Conservation (phyloP, 371 early-diverging fungal species). For the Dichotomocladium elegans region DNA sequence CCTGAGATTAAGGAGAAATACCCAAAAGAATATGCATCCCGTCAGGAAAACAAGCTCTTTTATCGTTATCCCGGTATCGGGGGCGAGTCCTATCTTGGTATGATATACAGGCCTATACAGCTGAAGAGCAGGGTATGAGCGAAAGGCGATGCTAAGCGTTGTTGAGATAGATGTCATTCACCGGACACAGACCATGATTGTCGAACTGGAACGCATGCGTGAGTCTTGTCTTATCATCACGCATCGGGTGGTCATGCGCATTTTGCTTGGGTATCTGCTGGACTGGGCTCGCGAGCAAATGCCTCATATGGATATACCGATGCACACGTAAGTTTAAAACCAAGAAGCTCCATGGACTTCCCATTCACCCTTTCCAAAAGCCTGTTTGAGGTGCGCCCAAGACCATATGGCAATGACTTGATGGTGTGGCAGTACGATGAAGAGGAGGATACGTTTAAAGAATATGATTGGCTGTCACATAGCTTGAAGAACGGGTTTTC, state of each 20-base stretch:
- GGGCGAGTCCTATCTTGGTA: conserved; percentile 71
- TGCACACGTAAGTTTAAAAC: conserved; percentile 43
- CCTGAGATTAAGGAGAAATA: conserved; percentile 63
- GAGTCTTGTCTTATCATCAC: conserved; percentile 73
- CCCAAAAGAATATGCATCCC: conserved; percentile 64
- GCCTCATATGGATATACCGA: conserved; percentile 55
- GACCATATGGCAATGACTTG: conserved; percentile 78
- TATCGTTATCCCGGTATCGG: conserved; percentile 86
- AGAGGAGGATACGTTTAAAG: conserved; percentile 47
- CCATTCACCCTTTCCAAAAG: neutral
- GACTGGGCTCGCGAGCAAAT: conserved; percentile 71
- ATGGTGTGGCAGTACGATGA: conserved; percentile 52
- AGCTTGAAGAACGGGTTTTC: no score
- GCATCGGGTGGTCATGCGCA: conserved; percentile 70
- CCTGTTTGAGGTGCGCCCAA: conserved; percentile 60
- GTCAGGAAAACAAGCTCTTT: conserved; percentile 68
- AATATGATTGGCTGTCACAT: no score
- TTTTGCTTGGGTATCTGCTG: conserved; percentile 71
- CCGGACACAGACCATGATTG: conserved; percentile 74
- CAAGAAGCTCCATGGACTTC: no score
- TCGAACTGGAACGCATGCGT: conserved; percentile 82
- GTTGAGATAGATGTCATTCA: conserved; percentile 71
- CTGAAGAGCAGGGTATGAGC: neutral
- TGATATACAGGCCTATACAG: no score
- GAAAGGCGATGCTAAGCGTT: neutral